Percentiles rank a stretch among this genome's conserved stretches.
Conservation (phyloP, 2,329 filamentous ascomycete genomes). For the Leptographium flavum region DNA sequence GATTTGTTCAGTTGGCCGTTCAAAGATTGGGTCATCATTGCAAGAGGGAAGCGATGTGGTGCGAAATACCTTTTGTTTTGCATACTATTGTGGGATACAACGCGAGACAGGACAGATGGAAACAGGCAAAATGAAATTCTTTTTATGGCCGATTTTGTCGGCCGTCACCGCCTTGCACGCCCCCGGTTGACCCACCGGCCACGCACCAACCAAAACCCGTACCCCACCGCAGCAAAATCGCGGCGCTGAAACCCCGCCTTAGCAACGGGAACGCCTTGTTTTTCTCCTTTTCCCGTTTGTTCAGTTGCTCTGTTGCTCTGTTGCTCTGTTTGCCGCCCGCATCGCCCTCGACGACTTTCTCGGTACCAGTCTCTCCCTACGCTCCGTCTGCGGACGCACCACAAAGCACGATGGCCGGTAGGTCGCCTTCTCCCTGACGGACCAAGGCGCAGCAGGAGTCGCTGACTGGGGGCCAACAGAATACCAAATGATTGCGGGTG, state of each 20-base stretch:
- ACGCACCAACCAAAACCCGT: not conserved
- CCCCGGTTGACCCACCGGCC: too few relatives aligned
- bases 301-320: too few relatives aligned
- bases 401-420: not conserved
- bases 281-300: not conserved
- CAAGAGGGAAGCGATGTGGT: not conserved
- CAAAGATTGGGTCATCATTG: constrained; percentile 43
- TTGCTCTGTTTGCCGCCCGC: not conserved
- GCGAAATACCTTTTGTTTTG: not conserved
- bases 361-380: too few relatives aligned
- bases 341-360: not conserved
- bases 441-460: not conserved
- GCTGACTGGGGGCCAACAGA: not conserved
- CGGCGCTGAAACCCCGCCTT: not conserved
- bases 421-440: not conserved
- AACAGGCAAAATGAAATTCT: too few relatives aligned
- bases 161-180: too few relatives aligned
- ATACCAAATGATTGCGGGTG: constrained; percentile 9
- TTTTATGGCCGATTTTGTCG: too few relatives aligned
- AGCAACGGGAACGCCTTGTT: not conserved
- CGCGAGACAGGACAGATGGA: too few relatives aligned
- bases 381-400: too few relatives aligned
- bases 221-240: not conserved
- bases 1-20: constrained; percentile 50
- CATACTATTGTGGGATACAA: not conserved